Evolutionary conservation across 768 basidiomycete genomes (phyloP).

Genomic region (Pulveroboletus sp.): DNA sequence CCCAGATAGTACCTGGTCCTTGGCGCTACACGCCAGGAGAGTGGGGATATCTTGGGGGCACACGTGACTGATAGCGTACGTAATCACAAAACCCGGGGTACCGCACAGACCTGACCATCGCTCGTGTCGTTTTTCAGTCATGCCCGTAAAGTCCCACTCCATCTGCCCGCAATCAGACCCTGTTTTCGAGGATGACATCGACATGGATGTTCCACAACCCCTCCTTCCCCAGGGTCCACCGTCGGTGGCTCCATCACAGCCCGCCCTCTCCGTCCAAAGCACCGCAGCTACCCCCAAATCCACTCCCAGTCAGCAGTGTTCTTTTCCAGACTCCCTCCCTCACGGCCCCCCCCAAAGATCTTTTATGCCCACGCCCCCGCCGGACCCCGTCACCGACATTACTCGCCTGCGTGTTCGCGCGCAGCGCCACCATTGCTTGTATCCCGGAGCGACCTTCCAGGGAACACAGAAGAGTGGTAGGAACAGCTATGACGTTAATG

Average conservation of each 20-base stretch:
- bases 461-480: slow-evolving; percentile 94
- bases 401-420: slow-evolving; percentile 71
- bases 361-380: slow-evolving; percentile 16
- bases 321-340: slow-evolving; percentile 9
- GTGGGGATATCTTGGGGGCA: neutral
- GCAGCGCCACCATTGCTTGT: slow-evolving; percentile 70
- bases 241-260: slow-evolving; percentile 5
- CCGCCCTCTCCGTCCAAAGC: slow-evolving; percentile 12
- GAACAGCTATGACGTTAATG: slow-evolving; percentile 91
- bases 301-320: slow-evolving; percentile 15
- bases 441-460: slow-evolving; percentile 83
- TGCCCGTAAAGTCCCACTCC: slow-evolving; percentile 20
- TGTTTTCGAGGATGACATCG: slow-evolving; percentile 35
- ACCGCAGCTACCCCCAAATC: slow-evolving; percentile 10
- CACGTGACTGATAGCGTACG: slow-evolving; percentile 17
- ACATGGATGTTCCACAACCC: slow-evolving; percentile 23
- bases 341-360: slow-evolving; percentile 10
- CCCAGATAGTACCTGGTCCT: slow-evolving; percentile 1
- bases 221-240: neutral
- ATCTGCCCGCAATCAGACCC: slow-evolving; percentile 18
- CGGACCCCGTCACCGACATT: slow-evolving; percentile 65
- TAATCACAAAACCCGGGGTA: neutral
- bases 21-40: neutral
- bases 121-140: slow-evolving; percentile 17
- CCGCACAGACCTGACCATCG: slow-evolving; percentile 14